Percentiles rank a stretch among this genome's conserved stretches.
These are phyloP conservation scores for Wickerhamiella alocasiicola DNA, from an alignment of 805 yeast genomes.

Conservation along the genomic window DNA sequence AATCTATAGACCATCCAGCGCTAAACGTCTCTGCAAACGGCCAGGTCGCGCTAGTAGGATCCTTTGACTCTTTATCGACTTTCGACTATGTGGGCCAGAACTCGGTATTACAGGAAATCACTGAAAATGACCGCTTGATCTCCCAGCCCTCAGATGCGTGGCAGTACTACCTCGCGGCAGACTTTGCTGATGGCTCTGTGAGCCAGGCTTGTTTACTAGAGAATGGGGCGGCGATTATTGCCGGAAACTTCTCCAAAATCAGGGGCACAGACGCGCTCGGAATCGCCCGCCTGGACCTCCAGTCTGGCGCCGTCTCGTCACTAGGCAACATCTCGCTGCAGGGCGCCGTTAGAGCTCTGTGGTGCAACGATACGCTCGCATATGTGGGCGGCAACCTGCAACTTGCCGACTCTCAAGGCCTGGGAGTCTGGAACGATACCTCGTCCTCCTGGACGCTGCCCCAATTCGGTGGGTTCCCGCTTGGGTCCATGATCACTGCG, in stretches of 20 bases:
- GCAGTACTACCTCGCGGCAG: slow-evolving; percentile 16
- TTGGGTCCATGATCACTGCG: slow-evolving; percentile 45
- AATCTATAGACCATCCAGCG: slow-evolving; percentile 19
- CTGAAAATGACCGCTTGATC: slow-evolving; percentile 16
- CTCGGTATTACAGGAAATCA: slow-evolving; percentile 19
- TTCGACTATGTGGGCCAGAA: slow-evolving; percentile 30
- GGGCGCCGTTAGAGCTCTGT: slow-evolving; percentile 30
- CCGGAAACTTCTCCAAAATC: slow-evolving; percentile 18
- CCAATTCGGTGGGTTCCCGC: slow-evolving; percentile 68
- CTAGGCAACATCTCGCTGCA: slow-evolving; percentile 11
- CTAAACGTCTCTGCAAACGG: slow-evolving; percentile 22
- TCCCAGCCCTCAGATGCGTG: slow-evolving; percentile 9
- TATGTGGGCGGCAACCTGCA: slow-evolving; percentile 74
- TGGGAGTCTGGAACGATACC: slow-evolving; percentile 47
- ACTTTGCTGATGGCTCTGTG: slow-evolving; percentile 20
- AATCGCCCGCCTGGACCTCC: slow-evolving; percentile 12
- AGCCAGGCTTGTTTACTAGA: slow-evolving; percentile 17
- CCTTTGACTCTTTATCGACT: slow-evolving; percentile 29
- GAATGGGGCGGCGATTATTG: slow-evolving; percentile 13
- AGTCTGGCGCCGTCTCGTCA: slow-evolving; percentile 9
- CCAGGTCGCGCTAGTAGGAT: slow-evolving; percentile 28
- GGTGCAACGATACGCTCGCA: slow-evolving; percentile 40
- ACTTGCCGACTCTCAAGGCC: slow-evolving; percentile 43
- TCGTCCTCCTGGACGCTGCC: slow-evolving; percentile 34
- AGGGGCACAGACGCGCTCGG: slow-evolving; percentile 13